Evolutionary conservation across 371 early-diverging fungal species (phyloP).

Genomic region (Mortierella sp.): DNA sequence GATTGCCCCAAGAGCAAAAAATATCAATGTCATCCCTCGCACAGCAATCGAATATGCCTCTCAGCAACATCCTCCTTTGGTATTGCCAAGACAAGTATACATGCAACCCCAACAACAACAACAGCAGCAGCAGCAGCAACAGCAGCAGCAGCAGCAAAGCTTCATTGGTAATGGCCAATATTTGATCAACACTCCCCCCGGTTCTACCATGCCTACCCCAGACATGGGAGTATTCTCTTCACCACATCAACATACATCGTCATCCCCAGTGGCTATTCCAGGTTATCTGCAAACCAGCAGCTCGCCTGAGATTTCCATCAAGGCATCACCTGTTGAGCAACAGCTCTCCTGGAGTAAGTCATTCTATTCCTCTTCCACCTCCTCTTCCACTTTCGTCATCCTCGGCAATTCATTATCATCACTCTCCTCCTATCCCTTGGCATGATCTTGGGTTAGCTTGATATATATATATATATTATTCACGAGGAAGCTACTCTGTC

Average conservation of each 20-base stretch:
- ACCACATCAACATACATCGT: constrained; percentile 12
- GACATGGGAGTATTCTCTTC: constrained; percentile 18
- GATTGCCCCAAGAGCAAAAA: constrained; percentile 38
- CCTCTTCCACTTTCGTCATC: not conserved
- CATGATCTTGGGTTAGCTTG: not conserved
- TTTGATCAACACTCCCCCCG: constrained; percentile 28
- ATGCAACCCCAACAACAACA: constrained; percentile 28
- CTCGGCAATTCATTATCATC: not conserved
- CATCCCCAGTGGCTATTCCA: constrained; percentile 19
- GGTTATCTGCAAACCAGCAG: constrained; percentile 34
- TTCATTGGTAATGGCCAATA: constrained; percentile 19
- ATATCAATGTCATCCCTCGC: constrained; percentile 32
- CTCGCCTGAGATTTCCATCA: constrained; percentile 51
- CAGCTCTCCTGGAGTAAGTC: constrained; percentile 51
- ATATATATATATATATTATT: not conserved
- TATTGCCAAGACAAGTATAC: constrained; percentile 9
- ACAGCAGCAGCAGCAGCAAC: constrained; percentile 28
- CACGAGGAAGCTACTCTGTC: not conserved
- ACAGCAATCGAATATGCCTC: constrained; percentile 27
- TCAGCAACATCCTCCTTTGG: constrained; percentile 25
- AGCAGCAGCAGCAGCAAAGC: constrained; percentile 14
- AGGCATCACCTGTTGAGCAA: constrained; percentile 43
- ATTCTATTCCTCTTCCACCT: not conserved
- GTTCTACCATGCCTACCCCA: constrained; percentile 17
- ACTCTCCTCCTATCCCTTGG: not conserved